Conservation (phyloP, 257 asterid species). For the Ajuga chamaepitys region DNA sequence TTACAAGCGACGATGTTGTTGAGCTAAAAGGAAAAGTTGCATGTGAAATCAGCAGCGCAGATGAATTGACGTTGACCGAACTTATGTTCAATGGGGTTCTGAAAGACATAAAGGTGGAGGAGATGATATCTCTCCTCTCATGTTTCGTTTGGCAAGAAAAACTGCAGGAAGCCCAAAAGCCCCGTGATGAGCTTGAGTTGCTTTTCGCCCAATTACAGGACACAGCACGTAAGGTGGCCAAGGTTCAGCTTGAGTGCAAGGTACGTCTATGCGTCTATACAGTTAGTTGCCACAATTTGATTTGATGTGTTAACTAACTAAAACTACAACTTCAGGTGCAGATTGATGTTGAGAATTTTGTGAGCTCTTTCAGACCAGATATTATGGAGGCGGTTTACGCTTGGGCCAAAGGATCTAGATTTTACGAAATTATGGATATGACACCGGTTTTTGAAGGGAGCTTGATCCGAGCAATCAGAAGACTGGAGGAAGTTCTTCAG, state of each 20-base stretch:
- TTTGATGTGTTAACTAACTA: neutral
- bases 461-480: conserved; percentile 91
- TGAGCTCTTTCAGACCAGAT: conserved; percentile 86
- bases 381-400: conserved; percentile 93
- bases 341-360: conserved; percentile 85
- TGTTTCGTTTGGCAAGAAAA: conserved; percentile 99
- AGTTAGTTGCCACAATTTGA: neutral
- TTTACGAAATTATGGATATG: conserved; percentile 86
- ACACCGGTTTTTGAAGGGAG: conserved; percentile 98
- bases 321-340: conserved; percentile 45
- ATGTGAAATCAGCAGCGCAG: conserved; percentile 95
- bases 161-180: conserved; percentile 85
- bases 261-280: conserved; percentile 22
- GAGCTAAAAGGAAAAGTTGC: conserved; percentile 94
- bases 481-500: conserved; percentile 95
- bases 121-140: conserved; percentile 85
- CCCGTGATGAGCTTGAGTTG: conserved; percentile 78
- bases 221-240: conserved; percentile 84
- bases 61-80: conserved; percentile 87
- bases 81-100: conserved; percentile 86
- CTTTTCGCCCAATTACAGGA: conserved; percentile 78
- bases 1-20: conserved; percentile 74
- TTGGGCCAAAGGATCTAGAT: conserved; percentile 92
- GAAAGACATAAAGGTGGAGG: conserved; percentile 78
- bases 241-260: conserved; percentile 98